These are phyloP conservation scores for Macrotyloma uniflorum DNA, from an alignment of 306 rosid species.

Conservation along the genomic window DNA sequence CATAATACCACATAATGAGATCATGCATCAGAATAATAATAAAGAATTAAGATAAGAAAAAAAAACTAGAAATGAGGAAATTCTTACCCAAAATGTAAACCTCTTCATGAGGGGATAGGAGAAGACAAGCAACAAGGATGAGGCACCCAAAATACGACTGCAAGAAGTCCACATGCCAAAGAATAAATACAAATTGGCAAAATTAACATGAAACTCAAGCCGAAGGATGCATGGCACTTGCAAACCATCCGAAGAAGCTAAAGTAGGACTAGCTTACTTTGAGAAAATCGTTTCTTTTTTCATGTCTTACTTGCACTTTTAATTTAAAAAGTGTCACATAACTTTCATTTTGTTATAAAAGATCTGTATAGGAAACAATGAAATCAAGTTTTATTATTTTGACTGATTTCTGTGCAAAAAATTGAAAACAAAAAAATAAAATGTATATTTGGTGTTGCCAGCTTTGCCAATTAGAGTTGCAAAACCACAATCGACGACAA, in stretches of 20 bases:
- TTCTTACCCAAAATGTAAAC: conserved; percentile 83
- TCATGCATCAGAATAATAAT: conserved; percentile 11
- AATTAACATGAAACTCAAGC: background rate
- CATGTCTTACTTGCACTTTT: background rate
- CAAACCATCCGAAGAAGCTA: conserved; percentile 11
- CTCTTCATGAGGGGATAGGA: conserved; percentile 98
- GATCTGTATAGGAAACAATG: background rate
- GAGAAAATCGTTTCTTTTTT: background rate
- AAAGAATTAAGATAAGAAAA: background rate
- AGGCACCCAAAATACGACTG: conserved; percentile 88
- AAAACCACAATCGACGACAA: conserved; percentile 14
- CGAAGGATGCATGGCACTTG: conserved; percentile 4
- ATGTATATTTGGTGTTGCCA: background rate
- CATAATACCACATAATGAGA: conserved; percentile 34
- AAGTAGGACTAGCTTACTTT: background rate
- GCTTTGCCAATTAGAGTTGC: conserved; percentile 1
- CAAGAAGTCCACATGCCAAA: conserved; percentile 32
- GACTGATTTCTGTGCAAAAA: background rate
- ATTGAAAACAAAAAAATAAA: background rate
- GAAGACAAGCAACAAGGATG: conserved; percentile 86
- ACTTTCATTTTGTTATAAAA: background rate
- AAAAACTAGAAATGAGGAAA: conserved; percentile 25
- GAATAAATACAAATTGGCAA: background rate
- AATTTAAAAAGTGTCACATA: background rate
- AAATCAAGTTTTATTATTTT: background rate